These are phyloP conservation scores for Cutaneotrichosporon sp. DNA, from an alignment of 1,284 basidiomycete species.

Conservation along the genomic window DNA sequence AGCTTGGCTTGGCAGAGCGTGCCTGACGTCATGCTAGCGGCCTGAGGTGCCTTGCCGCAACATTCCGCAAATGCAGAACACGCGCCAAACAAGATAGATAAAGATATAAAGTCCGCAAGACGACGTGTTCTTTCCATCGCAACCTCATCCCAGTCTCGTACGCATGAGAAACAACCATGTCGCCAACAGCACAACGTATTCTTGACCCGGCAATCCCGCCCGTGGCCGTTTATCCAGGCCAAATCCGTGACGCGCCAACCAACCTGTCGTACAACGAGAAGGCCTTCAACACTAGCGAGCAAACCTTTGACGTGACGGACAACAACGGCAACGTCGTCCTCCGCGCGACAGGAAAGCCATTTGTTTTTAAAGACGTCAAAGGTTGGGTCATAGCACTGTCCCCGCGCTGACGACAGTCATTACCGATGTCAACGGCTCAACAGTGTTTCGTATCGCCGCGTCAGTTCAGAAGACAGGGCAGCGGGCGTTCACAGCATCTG, in stretches of 20 bases:
- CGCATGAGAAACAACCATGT: too few species aligned
- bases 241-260: not conserved
- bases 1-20: too few species aligned
- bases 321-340: not conserved
- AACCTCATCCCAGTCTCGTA: not conserved
- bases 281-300: not conserved
- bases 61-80: too few species aligned
- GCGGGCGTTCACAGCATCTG: not conserved
- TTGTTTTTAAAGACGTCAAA: slow-evolving; percentile 1
- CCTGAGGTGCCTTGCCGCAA: too few species aligned
- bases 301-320: slow-evolving; percentile 5
- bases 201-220: slow-evolving; percentile 5
- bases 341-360: not conserved
- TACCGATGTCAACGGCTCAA: not conserved
- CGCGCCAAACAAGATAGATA: too few species aligned
- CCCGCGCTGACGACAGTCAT: not conserved
- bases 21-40: too few species aligned
- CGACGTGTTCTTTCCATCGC: not conserved
- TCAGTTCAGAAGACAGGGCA: not conserved
- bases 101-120: too few species aligned
- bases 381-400: not conserved
- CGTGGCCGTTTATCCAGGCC: not conserved
- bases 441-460: not conserved
- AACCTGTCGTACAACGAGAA: slow-evolving; percentile 2
- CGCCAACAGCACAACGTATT: slow-evolving; percentile 1